Percentiles rank a stretch among this genome's conserved stretches.
These are phyloP conservation scores for Knoxdaviesia proteae DNA, from an alignment of 2,329 filamentous ascomycete species.

Conservation along the genomic window DNA sequence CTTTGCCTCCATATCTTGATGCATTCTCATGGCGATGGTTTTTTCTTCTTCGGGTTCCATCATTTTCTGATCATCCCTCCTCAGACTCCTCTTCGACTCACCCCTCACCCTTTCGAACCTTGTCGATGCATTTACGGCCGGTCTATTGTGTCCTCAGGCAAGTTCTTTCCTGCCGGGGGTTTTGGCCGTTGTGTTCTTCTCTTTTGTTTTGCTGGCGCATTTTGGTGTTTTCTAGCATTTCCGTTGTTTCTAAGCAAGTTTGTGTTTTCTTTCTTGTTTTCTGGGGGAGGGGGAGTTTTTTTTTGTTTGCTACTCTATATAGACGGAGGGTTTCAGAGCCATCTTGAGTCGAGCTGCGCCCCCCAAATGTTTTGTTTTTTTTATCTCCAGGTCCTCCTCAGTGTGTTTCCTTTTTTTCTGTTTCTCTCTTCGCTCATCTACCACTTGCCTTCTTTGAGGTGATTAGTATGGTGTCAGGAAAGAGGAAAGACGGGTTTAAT, in stretches of 20 bases:
- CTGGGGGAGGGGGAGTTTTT: too few relatives aligned
- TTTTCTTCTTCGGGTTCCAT: background rate
- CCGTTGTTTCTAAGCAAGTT: background rate
- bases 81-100: background rate
- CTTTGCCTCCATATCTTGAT: background rate
- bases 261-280: slow-evolving; percentile 1
- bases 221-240: background rate
- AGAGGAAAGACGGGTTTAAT: background rate
- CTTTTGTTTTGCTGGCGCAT: background rate
- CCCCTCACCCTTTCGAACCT: background rate
- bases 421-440: too few relatives aligned
- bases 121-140: background rate
- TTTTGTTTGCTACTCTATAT: too few relatives aligned
- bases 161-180: background rate
- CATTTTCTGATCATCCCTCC: background rate
- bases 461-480: background rate
- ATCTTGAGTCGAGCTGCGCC: too few relatives aligned
- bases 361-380: too few relatives aligned
- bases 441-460: too few relatives aligned
- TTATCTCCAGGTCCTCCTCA: background rate
- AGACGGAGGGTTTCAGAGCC: too few relatives aligned
- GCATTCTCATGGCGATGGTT: background rate
- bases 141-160: background rate
- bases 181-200: background rate
- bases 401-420: background rate